Percentiles rank a stretch among this genome's conserved stretches.
These are phyloP conservation scores for Xylaria flabelliformis DNA, from an alignment of 495 filamentous ascomycete species.

Conservation along the genomic window DNA sequence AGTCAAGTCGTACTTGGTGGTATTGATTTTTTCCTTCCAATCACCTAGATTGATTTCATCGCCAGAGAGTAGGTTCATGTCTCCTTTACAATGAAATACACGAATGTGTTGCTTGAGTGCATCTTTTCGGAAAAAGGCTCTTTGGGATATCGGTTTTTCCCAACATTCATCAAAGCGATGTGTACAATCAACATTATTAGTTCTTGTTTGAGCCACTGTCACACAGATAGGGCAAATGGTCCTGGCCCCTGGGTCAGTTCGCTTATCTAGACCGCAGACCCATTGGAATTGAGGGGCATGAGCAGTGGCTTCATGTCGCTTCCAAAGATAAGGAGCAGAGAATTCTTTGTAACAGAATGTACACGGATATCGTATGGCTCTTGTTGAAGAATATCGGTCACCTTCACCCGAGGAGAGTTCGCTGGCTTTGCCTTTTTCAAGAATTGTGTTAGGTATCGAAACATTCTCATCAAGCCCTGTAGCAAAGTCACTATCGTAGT, in stretches of 20 bases:
- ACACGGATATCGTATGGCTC: neutral
- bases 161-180: constrained; percentile 6
- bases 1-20: neutral
- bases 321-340: neutral
- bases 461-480: neutral
- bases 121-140: constrained; percentile 11
- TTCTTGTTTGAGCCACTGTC: neutral
- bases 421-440: neutral
- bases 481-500: neutral
- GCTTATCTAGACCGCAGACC: neutral
- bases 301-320: neutral
- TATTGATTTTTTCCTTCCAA: neutral
- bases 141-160: neutral
- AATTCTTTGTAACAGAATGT: neutral
- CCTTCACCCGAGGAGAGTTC: neutral
- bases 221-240: neutral
- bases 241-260: no score
- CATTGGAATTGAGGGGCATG: neutral
- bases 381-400: neutral
- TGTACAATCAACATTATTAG: neutral
- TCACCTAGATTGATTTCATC: neutral
- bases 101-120: neutral
- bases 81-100: neutral
- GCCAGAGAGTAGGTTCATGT: neutral
- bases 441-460: neutral